These are phyloP conservation scores for Globisporangium canariense DNA, from an alignment of 352 stramenopile species.

Conservation along the genomic window DNA sequence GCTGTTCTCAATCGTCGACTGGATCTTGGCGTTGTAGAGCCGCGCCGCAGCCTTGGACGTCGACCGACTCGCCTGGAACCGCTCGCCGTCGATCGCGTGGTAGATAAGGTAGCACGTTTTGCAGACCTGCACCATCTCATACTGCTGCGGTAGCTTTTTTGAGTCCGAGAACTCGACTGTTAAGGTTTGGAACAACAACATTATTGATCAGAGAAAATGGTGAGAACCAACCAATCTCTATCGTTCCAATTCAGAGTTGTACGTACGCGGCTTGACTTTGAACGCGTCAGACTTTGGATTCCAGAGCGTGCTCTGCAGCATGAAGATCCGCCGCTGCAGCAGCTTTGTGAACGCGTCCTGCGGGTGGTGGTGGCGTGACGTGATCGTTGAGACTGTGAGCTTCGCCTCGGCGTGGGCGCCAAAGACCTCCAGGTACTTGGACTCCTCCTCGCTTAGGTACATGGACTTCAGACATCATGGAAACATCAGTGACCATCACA, in stretches of 20 bases:
- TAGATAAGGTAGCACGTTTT: constrained; percentile 47
- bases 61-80: constrained; percentile 36
- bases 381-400: constrained; percentile 14
- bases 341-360: constrained; percentile 38
- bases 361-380: not conserved
- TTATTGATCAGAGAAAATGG: not conserved
- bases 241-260: not conserved
- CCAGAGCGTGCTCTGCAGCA: constrained; percentile 69
- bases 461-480: constrained; percentile 27
- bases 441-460: constrained; percentile 55
- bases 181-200: not conserved
- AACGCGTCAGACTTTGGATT: constrained; percentile 63
- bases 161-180: constrained; percentile 49
- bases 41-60: constrained; percentile 28
- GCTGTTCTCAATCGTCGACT: constrained; percentile 1
- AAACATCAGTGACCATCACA: not conserved
- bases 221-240: not conserved
- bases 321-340: constrained; percentile 61
- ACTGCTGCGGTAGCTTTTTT: constrained; percentile 39
- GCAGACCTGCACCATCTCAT: constrained; percentile 49
- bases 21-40: constrained; percentile 28
- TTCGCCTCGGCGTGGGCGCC: constrained; percentile 49
- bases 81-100: constrained; percentile 42
- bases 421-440: constrained; percentile 49
- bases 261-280: constrained; percentile 43